phyloP scores from a whole-genome alignment of 345 rosid species.

The Sisymbrium altissimum region DNA sequence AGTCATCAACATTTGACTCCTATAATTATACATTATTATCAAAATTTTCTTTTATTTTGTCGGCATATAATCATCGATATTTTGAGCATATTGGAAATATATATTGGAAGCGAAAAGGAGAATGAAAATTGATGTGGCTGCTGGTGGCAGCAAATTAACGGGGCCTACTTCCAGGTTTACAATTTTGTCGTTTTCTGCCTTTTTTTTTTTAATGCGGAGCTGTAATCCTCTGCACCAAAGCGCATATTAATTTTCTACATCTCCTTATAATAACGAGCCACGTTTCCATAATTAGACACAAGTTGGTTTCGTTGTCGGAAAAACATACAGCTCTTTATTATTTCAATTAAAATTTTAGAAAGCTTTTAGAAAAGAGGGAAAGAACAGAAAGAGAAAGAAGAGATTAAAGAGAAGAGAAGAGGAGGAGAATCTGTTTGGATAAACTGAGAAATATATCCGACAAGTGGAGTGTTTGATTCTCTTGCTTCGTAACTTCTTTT shows the following conservation, averaged over 20 bases:
- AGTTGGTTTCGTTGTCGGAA: background rate
- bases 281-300: background rate
- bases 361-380: background rate
- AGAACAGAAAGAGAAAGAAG: no score
- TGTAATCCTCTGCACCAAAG: background rate
- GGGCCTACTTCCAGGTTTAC: slow-evolving; percentile 1
- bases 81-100: background rate
- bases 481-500: background rate
- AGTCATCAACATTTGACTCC: background rate
- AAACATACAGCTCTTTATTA: background rate
- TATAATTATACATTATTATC: background rate
- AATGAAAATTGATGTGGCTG: background rate
- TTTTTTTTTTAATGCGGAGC: background rate
- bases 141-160: slow-evolving; percentile 1
- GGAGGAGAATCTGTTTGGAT: background rate
- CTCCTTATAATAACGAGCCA: background rate
- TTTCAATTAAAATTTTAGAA: background rate
- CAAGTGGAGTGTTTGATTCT: background rate
- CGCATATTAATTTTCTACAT: background rate
- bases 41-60: background rate
- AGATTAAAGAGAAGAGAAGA: background rate
- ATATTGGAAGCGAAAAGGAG: background rate
- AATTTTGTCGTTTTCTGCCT: background rate
- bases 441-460: background rate
- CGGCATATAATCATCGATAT: background rate